These are phyloP conservation scores for Medicago ruthenica DNA, from an alignment of 306 rosid species.

Conservation along the genomic window DNA sequence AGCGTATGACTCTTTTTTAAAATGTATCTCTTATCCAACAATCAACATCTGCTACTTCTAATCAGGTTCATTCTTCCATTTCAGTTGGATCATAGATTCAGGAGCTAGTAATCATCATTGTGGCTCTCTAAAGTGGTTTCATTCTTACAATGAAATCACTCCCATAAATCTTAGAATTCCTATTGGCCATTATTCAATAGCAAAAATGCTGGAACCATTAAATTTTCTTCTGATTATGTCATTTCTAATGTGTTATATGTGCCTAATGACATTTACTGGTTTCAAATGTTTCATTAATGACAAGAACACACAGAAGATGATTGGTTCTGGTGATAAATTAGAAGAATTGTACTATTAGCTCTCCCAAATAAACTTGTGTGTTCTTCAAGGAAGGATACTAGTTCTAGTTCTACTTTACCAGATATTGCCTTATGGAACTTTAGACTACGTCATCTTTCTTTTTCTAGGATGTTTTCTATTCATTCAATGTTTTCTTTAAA, in stretches of 20 bases:
- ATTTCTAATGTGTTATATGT: too few relatives aligned
- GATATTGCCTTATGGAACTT: not conserved
- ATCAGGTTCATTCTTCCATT: too few relatives aligned
- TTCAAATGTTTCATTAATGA: not conserved
- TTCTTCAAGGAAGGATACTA: too few relatives aligned
- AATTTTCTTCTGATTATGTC: too few relatives aligned
- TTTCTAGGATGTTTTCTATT: not conserved
- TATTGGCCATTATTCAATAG: too few relatives aligned
- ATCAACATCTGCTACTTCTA: not conserved
- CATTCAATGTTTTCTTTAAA: not conserved
- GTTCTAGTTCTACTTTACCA: not conserved
- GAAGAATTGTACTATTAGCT: not conserved
- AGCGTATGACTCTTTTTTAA: not conserved
- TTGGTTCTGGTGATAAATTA: not conserved
- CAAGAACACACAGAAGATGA: not conserved
- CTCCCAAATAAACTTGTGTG: too few relatives aligned
- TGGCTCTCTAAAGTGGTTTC: not conserved
- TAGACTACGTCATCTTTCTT: not conserved
- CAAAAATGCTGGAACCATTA: too few relatives aligned
- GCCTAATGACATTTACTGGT: too few relatives aligned
- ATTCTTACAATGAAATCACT: not conserved
- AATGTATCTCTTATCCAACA: not conserved
- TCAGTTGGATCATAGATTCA: not conserved
- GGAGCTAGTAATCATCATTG: not conserved
- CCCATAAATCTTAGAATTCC: too few relatives aligned